Base-by-base conservation (phyloP, 208 protist genomes). In the Acanthamoeba healyi region DNA sequence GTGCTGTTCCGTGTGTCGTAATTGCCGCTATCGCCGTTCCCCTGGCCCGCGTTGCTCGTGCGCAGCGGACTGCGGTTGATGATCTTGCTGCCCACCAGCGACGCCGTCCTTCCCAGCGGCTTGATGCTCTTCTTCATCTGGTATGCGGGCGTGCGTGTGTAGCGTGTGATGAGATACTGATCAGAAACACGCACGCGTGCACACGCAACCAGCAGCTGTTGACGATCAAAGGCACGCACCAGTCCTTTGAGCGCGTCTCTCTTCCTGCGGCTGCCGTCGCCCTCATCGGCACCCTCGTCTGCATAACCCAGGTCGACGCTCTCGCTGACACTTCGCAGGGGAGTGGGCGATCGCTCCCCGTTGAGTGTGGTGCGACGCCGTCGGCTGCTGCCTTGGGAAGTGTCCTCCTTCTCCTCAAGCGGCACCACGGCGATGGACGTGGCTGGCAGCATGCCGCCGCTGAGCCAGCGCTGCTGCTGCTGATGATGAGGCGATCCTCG, bases 111-210 rank as follows among this genome's bases (percentile, higher is more conserved):
- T 26, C 65, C 65, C 65, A 74, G 36, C 4, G 65, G 65, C 65
- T 74, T 74, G 65, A 74, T 74, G 65, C 65, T 36, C 65, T 74
- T 74, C 65, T 74, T 74, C 19, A 51, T 6, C 46, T 51, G 46
- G n/a, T n/a, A n/a, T n/a, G n/a, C n/a, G n/a, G n/a, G n/a, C n/a
- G n/a, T 51, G 10, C 46, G 46, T 51, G 46, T 49, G 44, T 12
- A 49, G 44, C 44, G 44, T 12, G 44, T 49, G 44, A 15, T n/a
- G n/a, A n/a, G n/a, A n/a, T n/a, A n/a, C n/a, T n/a, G n/a, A n/a
- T n/a, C n/a, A n/a, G n/a, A n/a, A 12, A 4, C 44, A 12, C 12
- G 44, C 12, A 12, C 17, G 46, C 46, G 46, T 51, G 46, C 17
- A 15, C 46, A 15, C 17, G 10, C 2, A 15, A 19, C 17, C 10